phyloP scores from a whole-genome alignment of 371 early-diverging fungal species.

The Syncephalastrum monosporum region DNA sequence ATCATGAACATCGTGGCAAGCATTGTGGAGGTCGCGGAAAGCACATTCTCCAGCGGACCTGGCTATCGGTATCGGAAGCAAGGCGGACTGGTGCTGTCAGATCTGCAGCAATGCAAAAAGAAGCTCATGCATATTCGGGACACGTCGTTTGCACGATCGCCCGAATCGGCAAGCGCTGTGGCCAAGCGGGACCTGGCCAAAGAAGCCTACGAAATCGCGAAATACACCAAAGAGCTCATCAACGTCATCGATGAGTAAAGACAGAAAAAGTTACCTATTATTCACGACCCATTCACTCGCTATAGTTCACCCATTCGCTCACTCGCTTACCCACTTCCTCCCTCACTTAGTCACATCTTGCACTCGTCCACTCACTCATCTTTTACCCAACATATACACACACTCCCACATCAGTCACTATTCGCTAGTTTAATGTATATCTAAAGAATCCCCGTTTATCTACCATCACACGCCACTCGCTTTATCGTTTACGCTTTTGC shows the following conservation, averaged over 20 bases:
- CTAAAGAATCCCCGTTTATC: background rate
- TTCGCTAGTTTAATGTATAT: background rate
- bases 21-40: slow-evolving; percentile 42
- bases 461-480: too few species aligned
- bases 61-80: slow-evolving; percentile 41
- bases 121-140: slow-evolving; percentile 70
- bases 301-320: too few species aligned
- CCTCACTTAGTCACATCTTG: too few species aligned
- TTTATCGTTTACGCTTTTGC: too few species aligned
- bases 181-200: slow-evolving; percentile 86
- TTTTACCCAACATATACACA: slow-evolving; percentile 2
- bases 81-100: slow-evolving; percentile 60
- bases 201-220: slow-evolving; percentile 90
- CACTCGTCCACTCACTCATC: too few species aligned
- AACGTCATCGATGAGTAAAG: slow-evolving; percentile 39
- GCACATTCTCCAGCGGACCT: slow-evolving; percentile 39
- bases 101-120: slow-evolving; percentile 66
- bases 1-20: slow-evolving; percentile 60
- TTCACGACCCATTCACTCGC: background rate
- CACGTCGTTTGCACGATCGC: slow-evolving; percentile 31
- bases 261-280: background rate
- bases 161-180: slow-evolving; percentile 55
- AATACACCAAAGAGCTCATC: slow-evolving; percentile 76
- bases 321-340: too few species aligned
- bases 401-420: background rate